phyloP scores from a whole-genome alignment of 2,329 filamentous ascomycete species.

The Penicillium sp. region DNA sequence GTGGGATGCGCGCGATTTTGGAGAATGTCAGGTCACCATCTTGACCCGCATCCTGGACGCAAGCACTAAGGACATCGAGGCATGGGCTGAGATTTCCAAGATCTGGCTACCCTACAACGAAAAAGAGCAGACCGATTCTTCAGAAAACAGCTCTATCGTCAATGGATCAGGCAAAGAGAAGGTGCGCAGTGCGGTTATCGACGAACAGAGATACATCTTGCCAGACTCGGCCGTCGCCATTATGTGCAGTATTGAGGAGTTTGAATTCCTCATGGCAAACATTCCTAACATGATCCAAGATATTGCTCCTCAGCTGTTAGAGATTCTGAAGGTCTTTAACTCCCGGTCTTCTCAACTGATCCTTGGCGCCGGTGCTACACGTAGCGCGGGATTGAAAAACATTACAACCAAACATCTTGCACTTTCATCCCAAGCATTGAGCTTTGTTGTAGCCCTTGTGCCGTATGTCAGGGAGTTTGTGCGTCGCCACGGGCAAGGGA shows the following conservation, averaged over 20 bases:
- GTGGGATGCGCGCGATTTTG: slow-evolving; percentile 66
- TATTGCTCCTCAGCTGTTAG: slow-evolving; percentile 73
- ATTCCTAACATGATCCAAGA: slow-evolving; percentile 89
- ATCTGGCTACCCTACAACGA: slow-evolving; percentile 49
- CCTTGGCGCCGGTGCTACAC: slow-evolving; percentile 86
- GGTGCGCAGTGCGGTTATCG: slow-evolving; percentile 71
- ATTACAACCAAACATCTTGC: slow-evolving; percentile 96
- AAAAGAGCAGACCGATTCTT: slow-evolving; percentile 20
- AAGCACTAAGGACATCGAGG: slow-evolving; percentile 58
- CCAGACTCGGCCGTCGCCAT: slow-evolving; percentile 80
- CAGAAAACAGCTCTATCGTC: slow-evolving; percentile 38
- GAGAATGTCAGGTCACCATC: slow-evolving; percentile 50
- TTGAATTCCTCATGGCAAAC: slow-evolving; percentile 76
- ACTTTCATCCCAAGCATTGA: slow-evolving; percentile 82
- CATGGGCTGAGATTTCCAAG: slow-evolving; percentile 53
- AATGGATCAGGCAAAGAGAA: slow-evolving; percentile 59
- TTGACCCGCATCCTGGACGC: slow-evolving; percentile 57
- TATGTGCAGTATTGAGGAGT: slow-evolving; percentile 76
- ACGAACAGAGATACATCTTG: slow-evolving; percentile 81
- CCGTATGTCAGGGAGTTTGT: slow-evolving; percentile 91
- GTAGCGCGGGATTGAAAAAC: slow-evolving; percentile 86
- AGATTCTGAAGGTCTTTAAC: slow-evolving; percentile 91
- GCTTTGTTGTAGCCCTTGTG: slow-evolving; percentile 81
- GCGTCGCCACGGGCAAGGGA: slow-evolving; percentile 65
- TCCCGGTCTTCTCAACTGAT: slow-evolving; percentile 95